Base-by-base conservation (phyloP, 1,139 yeast species). In the Blastobotrys illinoisensis region DNA sequence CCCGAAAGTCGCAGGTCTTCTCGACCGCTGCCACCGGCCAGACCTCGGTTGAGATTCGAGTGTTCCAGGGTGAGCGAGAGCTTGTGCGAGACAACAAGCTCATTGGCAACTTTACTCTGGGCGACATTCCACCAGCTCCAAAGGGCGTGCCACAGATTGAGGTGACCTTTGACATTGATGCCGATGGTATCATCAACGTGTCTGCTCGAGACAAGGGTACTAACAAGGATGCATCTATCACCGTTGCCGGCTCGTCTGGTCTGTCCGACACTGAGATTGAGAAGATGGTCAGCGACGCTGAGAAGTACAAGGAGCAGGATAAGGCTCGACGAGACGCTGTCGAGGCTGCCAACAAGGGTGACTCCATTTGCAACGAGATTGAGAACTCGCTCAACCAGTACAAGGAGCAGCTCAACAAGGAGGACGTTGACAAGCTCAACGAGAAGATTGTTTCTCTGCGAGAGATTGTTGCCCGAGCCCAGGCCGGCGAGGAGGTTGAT, bases 61-160 rank as follows among this genome's bases (percentile, higher is more conserved):
- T 93, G 56, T 93, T 88, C 97, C 98, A 93, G 81, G 99, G 99
- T 81, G 99, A 93, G 82, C 88, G 99, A 82, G 98, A 93, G 78
- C 85, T 93, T 71, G 96, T 95, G 69, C 87, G 96, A 79, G 98
- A 93, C 81, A 93, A 93, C 86, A 93, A 93, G 80, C 82, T 91
- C 75, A 91, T 93, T 74, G 99, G 99, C 76, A 91, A 93, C 87
- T 90, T 91, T 77, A 88, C 96, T 61, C 82, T 91, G 70, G 80
- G 93, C 65, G 98, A 97, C 74, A 91, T 91, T 55, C 98, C 98
- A 77, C 36, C 98, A 67, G 97, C 97, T 69, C 97, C 97, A 78
- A 91, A 90, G 85, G 99, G 99, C 81, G 97, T 91, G 66, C 98
- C 99, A 68, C 98, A 91, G 80, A 93, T 91, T 68, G 98, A 93